These are phyloP conservation scores for Lichtheimia corymbifera DNA, from an alignment of 371 early-diverging fungal species.

Conservation along the genomic window DNA sequence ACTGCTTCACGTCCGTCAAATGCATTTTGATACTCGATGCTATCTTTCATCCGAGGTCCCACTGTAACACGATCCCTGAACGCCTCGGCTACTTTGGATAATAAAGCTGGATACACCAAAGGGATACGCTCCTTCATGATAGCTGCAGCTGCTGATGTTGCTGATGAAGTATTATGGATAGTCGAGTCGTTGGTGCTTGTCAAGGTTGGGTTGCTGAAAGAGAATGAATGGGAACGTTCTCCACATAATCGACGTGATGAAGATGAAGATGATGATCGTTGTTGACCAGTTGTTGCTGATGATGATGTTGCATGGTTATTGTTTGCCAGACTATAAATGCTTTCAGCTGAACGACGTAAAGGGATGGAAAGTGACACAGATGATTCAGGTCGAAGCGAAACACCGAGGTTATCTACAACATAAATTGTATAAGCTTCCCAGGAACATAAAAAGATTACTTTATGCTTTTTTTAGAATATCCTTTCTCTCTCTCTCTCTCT, in stretches of 20 bases:
- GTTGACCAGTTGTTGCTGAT: not conserved
- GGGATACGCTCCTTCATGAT: constrained; percentile 4
- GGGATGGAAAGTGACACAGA: constrained; percentile 18
- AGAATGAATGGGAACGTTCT: constrained; percentile 20
- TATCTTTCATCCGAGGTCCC: constrained; percentile 68
- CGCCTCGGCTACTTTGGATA: constrained; percentile 75
- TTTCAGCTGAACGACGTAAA: constrained; percentile 21
- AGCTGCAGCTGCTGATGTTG: not conserved
- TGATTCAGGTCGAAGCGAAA: constrained; percentile 16
- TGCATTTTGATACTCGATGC: constrained; percentile 75
- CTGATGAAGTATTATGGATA: not conserved
- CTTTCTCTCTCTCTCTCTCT: not conserved
- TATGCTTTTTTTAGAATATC: not conserved
- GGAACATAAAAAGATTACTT: not conserved
- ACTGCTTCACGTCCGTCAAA: constrained; percentile 86
- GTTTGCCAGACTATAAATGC: constrained; percentile 13
- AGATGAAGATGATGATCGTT: not conserved
- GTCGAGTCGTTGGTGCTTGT: not conserved
- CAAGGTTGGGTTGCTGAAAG: constrained; percentile 9
- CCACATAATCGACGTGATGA: constrained; percentile 6
- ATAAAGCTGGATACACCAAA: constrained; percentile 70
- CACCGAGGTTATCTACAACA: constrained; percentile 3
- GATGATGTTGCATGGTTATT: not conserved
- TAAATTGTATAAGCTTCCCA: not conserved
- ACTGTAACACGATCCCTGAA: constrained; percentile 56